These are phyloP conservation scores for Phaeophleospora eucalypticola DNA, from an alignment of 2,329 filamentous ascomycete species.

Conservation along the genomic window DNA sequence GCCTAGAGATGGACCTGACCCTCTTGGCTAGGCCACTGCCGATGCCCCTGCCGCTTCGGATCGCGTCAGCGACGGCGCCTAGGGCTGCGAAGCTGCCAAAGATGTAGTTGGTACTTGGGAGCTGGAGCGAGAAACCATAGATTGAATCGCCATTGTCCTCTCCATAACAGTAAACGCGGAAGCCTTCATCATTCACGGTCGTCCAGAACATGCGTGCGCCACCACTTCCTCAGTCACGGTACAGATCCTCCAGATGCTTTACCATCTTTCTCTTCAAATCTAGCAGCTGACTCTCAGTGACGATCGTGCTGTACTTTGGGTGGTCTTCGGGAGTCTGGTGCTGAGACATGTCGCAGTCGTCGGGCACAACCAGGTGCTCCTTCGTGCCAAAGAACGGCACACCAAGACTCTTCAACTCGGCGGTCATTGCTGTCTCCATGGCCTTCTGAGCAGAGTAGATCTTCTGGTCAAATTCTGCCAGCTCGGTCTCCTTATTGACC, in stretches of 20 bases:
- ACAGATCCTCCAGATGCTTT: conserved; percentile 37
- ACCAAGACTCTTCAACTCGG: conserved; percentile 53
- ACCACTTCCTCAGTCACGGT: conserved; percentile 35
- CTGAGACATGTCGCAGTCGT: conserved; percentile 18
- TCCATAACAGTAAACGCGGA: no score
- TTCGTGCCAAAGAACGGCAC: conserved; percentile 59
- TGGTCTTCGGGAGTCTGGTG: conserved; percentile 13
- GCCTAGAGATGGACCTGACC: no score
- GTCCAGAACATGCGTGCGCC: no score
- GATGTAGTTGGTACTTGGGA: no score
- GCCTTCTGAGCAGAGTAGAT: conserved; percentile 56
- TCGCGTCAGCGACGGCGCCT: no score
- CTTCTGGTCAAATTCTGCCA: conserved; percentile 58
- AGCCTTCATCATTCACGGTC: no score
- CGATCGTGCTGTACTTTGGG: conserved; percentile 26
- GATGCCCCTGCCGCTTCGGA: no score
- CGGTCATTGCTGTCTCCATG: conserved; percentile 57
- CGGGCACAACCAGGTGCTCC: conserved; percentile 39
- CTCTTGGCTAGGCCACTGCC: no score
- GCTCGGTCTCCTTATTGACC: conserved; percentile 46
- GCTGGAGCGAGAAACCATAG: no score
- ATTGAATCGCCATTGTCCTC: no score
- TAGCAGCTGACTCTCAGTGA: conserved; percentile 32
- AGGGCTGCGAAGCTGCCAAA: no score
- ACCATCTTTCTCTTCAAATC: conserved; percentile 35